phyloP scores from a whole-genome alignment of 1,284 basidiomycete species.

The Leccinum pachyderme region DNA sequence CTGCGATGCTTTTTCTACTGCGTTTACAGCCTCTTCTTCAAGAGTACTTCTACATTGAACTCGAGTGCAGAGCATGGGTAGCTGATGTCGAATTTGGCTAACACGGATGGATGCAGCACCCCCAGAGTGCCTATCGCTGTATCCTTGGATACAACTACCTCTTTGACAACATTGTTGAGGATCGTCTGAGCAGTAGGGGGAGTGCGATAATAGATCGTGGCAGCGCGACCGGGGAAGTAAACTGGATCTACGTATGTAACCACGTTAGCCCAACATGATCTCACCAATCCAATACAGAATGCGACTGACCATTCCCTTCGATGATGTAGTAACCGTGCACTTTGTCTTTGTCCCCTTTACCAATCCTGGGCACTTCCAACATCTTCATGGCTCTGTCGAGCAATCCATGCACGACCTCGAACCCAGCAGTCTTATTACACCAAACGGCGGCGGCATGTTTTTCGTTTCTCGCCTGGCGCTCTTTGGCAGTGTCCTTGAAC shows the following conservation, averaged over 20 bases:
- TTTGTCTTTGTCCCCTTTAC: constrained; percentile 52
- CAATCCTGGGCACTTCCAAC: constrained; percentile 84
- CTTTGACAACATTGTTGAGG: constrained; percentile 18
- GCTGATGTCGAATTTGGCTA: constrained; percentile 88
- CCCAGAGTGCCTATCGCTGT: constrained; percentile 81
- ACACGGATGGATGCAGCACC: constrained; percentile 87
- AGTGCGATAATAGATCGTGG: constrained; percentile 84
- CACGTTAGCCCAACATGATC: constrained; percentile 3
- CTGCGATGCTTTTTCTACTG: not conserved
- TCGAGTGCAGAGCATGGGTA: constrained; percentile 97
- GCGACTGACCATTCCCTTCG: constrained; percentile 71
- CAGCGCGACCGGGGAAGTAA: constrained; percentile 94
- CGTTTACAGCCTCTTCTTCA: constrained; percentile 57
- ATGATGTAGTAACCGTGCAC: constrained; percentile 89
- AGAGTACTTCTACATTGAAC: constrained; percentile 91
- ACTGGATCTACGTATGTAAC: constrained; percentile 62
- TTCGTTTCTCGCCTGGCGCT: constrained; percentile 87
- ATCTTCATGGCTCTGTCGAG: constrained; percentile 94
- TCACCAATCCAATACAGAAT: not conserved
- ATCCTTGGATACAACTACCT: constrained; percentile 43
- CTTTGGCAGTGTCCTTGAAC: constrained; percentile 76
- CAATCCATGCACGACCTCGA: constrained; percentile 95
- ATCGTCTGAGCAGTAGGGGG: constrained; percentile 32
- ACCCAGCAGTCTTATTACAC: constrained; percentile 95
- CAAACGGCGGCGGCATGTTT: constrained; percentile 89